phyloP scores from a whole-genome alignment of 1,284 basidiomycete species.

The Caloboletus inedulis region DNA sequence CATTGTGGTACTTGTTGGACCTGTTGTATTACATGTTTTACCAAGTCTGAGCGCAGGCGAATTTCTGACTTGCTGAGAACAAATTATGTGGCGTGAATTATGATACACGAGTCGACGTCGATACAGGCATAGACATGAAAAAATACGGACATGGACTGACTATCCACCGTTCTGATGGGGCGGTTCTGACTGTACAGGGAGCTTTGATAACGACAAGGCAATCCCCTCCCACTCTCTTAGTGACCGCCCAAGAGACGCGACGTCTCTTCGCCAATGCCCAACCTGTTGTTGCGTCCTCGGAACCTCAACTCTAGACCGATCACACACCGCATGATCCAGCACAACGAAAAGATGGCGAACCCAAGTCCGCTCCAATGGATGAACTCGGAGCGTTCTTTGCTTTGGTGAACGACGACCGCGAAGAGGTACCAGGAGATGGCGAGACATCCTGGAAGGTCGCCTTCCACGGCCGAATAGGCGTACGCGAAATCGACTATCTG shows the following conservation, averaged over 20 bases:
- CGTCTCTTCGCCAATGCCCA: constrained; percentile 34
- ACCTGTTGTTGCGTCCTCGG: constrained; percentile 32
- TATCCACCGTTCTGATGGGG: neutral
- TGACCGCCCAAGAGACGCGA: constrained; percentile 34
- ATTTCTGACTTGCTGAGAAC: constrained; percentile 3
- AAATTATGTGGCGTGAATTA: constrained; percentile 21
- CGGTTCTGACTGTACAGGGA: neutral
- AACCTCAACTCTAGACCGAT: constrained; percentile 46
- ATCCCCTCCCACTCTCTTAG: neutral
- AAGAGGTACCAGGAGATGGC: constrained; percentile 85
- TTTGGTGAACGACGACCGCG: constrained; percentile 79
- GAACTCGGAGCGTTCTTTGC: constrained; percentile 51
- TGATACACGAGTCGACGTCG: constrained; percentile 7
- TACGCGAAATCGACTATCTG: constrained; percentile 88
- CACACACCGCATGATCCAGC: constrained; percentile 81
- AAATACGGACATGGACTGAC: constrained; percentile 1
- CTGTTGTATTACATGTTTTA: constrained; percentile 20
- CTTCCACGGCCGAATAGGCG: constrained; percentile 84
- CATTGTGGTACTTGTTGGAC: neutral
- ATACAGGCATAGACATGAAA: constrained; percentile 12
- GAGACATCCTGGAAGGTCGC: constrained; percentile 86
- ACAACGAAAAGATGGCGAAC: constrained; percentile 81
- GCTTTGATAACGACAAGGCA: neutral
- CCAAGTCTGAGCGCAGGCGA: constrained; percentile 8
- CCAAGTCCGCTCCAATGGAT: constrained; percentile 86